Conservation (phyloP, 2,329 filamentous ascomycete species). For the Lecanoromycetidae sp. region DNA sequence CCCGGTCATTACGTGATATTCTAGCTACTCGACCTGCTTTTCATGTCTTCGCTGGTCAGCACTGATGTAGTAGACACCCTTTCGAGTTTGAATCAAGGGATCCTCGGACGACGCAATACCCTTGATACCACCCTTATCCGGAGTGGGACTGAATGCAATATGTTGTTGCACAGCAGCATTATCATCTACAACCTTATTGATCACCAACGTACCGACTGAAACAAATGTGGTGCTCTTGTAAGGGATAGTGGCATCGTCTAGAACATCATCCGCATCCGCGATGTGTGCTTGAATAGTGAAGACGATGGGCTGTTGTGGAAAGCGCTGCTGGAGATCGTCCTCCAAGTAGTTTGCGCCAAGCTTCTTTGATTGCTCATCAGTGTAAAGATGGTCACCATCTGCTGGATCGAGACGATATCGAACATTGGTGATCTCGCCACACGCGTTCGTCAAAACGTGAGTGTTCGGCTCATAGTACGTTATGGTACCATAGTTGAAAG, state of each 20-base stretch:
- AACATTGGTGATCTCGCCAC: slow-evolving; percentile 2
- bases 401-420: slow-evolving; percentile 6
- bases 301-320: slow-evolving; percentile 4
- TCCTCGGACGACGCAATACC: slow-evolving; percentile 14
- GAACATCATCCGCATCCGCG: slow-evolving; percentile 5
- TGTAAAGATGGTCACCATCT: slow-evolving; percentile 6
- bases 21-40: neutral
- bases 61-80: slow-evolving; percentile 15
- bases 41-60: slow-evolving; percentile 11
- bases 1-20: neutral
- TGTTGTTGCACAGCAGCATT: slow-evolving; percentile 12
- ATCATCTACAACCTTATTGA: slow-evolving; percentile 12
- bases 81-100: slow-evolving; percentile 14
- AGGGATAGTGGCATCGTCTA: slow-evolving; percentile 15
- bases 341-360: slow-evolving; percentile 4
- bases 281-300: slow-evolving; percentile 9
- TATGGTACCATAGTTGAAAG: slow-evolving; percentile 7
- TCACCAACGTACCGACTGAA: slow-evolving; percentile 8
- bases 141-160: slow-evolving; percentile 16
- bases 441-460: slow-evolving; percentile 6
- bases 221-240: slow-evolving; percentile 16
- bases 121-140: slow-evolving; percentile 12
- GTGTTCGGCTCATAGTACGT: slow-evolving; percentile 8
- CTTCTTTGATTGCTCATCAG: slow-evolving; percentile 4
- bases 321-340: slow-evolving; percentile 6